Base-by-base conservation (phyloP, 805 yeast genomes). In the Tetrapisispora phaffii region DNA sequence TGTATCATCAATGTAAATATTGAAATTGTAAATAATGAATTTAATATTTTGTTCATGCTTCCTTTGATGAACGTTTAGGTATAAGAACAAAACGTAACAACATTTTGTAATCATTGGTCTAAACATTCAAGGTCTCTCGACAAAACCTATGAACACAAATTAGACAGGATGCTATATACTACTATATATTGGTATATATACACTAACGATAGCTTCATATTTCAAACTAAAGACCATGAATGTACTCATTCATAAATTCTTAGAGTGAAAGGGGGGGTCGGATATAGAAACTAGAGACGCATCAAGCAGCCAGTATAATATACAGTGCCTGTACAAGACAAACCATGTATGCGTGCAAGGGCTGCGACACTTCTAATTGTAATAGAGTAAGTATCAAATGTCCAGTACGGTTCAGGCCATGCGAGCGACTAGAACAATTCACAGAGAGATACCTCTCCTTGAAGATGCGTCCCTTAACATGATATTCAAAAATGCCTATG, bases 311-410 rank as follows among this genome's bases (percentile, higher is more conserved):
- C 59, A 46, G 44, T 23, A 42, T 29, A 28, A 41, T 38, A 33
- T 23, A 7, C 17, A 21, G 17, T 16, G 16, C 19, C 15, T 12
- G 13, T n/a, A 26, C 22, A 22, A 23, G 17, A 38, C 35, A 31
- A 42, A 42, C 34, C 46, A 44, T 45, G 42, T 6, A 23, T 9
- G 6, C 7, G 60, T 59, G 63, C 58, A 55, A 51, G 62, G 59
- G 53, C 47, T 49, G 46, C 63, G 63, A 58, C 56, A 51, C 58
- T 51, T 47, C 62, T 53, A 50, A 56, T 54, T 42, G 37, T 26
- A 39, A 40, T 21, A 43, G 43, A 39, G 42, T 44, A 40, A 36
- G 32, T 42, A 47, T 49, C 57, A 49, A 50, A 44, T 17, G 29
- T 31, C 21, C 7, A 20, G 21, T 19, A 24, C 15, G 35, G 23